A percentile compares a stretch with the other conserved stretches of the same genome.
These are phyloP conservation scores for Licmophora abbreviata DNA, from an alignment of 108 stramenopile species.

Conservation along the genomic window DNA sequence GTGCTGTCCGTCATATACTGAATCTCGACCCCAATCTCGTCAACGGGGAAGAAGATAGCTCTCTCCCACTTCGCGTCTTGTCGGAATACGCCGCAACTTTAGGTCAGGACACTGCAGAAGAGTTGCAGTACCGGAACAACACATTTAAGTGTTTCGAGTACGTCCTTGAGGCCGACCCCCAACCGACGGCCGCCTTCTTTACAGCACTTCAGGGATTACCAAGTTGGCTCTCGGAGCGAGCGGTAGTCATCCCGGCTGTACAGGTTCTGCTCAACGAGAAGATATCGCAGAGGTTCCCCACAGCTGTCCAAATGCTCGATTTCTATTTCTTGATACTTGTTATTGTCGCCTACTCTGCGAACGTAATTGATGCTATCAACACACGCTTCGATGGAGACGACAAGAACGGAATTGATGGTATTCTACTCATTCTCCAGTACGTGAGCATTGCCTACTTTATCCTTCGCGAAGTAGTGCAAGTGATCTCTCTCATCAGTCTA, in stretches of 20 bases:
- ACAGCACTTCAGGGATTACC: conserved; percentile 41
- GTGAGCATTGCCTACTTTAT: conserved; percentile 27
- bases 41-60: conserved; percentile 1
- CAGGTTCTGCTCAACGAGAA: conserved; percentile 35
- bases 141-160: conserved; percentile 25
- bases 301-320: conserved; percentile 33
- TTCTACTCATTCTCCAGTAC: conserved; percentile 2
- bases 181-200: conserved; percentile 32
- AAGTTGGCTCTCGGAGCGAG: conserved; percentile 34
- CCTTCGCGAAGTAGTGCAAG: conserved; percentile 30
- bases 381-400: conserved; percentile 11
- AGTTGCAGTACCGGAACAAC: conserved; percentile 4
- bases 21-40: conserved; percentile 9
- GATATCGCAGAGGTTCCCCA: conserved; percentile 38
- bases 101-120: conserved; percentile 17
- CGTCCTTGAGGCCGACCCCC: conserved; percentile 24
- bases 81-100: conserved; percentile 45
- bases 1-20: conserved; percentile 27
- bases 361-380: conserved; percentile 19
- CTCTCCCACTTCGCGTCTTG: conserved; percentile 51
- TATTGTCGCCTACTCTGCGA: conserved; percentile 26
- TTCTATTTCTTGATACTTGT: conserved; percentile 22
- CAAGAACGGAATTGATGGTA: conserved; percentile 6
- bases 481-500: conserved; percentile 36
- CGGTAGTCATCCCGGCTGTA: conserved; percentile 28